These are phyloP conservation scores for Lupinus albus DNA, from an alignment of 306 rosid species.

Conservation along the genomic window DNA sequence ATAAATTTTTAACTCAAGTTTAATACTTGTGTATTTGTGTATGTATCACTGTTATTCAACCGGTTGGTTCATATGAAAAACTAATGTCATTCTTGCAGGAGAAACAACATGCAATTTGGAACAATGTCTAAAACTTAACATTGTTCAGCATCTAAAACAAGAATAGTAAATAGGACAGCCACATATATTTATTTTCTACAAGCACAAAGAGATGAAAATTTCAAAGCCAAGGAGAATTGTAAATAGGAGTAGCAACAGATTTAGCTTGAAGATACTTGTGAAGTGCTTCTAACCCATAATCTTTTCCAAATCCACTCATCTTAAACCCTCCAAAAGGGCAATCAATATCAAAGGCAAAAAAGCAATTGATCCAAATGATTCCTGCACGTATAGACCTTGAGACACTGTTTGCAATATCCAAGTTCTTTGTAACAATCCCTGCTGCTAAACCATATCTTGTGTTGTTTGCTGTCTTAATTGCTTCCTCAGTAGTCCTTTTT, in stretches of 20 bases:
- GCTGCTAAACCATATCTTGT: constrained; percentile 84
- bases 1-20: no score
- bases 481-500: constrained; percentile 75
- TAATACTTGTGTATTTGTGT: no score
- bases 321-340: constrained; percentile 84
- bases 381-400: constrained; percentile 86
- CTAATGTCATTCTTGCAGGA: constrained; percentile 42
- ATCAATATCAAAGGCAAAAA: constrained; percentile 62
- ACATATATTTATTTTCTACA: neutral
- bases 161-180: neutral
- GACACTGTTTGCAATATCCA: constrained; percentile 75
- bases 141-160: constrained; percentile 7
- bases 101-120: constrained; percentile 48
- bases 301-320: constrained; percentile 90
- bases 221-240: constrained; percentile 90
- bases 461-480: constrained; percentile 67
- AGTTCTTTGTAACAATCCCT: constrained; percentile 69
- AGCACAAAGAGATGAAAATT: neutral
- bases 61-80: neutral
- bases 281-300: constrained; percentile 67
- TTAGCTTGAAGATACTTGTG: constrained; percentile 73
- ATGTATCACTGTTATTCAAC: no score
- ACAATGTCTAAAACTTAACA: neutral
- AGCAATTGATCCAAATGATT: constrained; percentile 82
- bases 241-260: constrained; percentile 78